Evolutionary conservation across 2,329 filamentous ascomycete species (phyloP).

Genomic region (Orbilia ellipsospora): DNA sequence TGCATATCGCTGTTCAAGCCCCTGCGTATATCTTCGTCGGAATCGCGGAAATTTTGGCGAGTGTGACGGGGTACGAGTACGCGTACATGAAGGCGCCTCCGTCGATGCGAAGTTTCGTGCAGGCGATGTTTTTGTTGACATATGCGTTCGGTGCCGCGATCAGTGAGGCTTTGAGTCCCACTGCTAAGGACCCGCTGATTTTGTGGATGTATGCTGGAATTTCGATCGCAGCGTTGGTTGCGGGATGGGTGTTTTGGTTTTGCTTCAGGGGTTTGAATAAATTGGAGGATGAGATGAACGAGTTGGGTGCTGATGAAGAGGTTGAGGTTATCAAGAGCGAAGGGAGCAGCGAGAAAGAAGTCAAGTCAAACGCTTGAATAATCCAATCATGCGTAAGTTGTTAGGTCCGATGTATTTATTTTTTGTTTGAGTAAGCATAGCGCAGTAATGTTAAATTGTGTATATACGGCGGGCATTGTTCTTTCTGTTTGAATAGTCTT

Average conservation of each 20-base stretch:
- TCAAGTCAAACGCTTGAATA: not conserved
- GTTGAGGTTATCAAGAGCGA: not conserved
- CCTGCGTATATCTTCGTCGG: constrained; percentile 69
- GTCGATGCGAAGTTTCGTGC: constrained; percentile 74
- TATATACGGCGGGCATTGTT: not conserved
- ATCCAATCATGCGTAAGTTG: too few relatives aligned
- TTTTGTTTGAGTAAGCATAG: too few relatives aligned
- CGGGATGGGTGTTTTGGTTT: constrained; percentile 59
- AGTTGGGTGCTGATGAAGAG: constrained; percentile 47
- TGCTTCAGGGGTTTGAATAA: constrained; percentile 60
- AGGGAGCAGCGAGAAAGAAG: not conserved
- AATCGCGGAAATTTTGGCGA: constrained; percentile 72
- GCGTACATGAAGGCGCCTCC: constrained; percentile 78
- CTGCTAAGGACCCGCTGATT: constrained; percentile 64
- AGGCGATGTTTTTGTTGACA: constrained; percentile 70
- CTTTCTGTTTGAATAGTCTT: not conserved
- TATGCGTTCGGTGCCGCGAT: constrained; percentile 70
- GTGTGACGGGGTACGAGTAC: constrained; percentile 77
- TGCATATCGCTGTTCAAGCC: constrained; percentile 69
- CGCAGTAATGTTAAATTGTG: not conserved
- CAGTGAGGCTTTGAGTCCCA: constrained; percentile 64
- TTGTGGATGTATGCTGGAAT: constrained; percentile 61
- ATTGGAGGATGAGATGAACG: constrained; percentile 60
- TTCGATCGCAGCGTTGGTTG: constrained; percentile 58
- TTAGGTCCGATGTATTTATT: not conserved